phyloP scores from a whole-genome alignment of 108 stramenopile species.

The Fistulifera pelliculosa region DNA sequence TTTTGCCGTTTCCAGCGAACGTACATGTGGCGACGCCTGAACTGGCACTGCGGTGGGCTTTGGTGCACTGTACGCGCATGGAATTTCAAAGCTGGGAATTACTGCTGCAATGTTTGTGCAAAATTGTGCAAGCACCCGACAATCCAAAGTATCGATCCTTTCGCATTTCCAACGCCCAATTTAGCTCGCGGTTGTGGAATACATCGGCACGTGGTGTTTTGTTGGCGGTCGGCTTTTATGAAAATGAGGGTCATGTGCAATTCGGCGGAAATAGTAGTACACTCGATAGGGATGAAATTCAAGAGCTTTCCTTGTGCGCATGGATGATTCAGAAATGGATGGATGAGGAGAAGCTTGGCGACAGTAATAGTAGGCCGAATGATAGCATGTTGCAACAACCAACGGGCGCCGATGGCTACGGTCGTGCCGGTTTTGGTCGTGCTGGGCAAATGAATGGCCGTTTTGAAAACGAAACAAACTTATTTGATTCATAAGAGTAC shows the following conservation, averaged over 20 bases:
- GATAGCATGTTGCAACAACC: slow-evolving; percentile 18
- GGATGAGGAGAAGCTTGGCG: background rate
- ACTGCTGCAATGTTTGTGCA: slow-evolving; percentile 46
- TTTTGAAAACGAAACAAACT: too few relatives aligned
- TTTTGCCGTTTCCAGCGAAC: slow-evolving; percentile 29
- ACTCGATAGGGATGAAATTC: slow-evolving; percentile 30
- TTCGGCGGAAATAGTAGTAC: slow-evolving; percentile 22
- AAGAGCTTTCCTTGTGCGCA: slow-evolving; percentile 37
- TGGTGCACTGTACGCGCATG: slow-evolving; percentile 42
- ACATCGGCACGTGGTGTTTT: slow-evolving; percentile 51
- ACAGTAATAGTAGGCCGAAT: too few relatives aligned
- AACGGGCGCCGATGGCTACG: slow-evolving; percentile 54
- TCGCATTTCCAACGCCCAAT: slow-evolving; percentile 32
- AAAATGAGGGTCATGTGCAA: slow-evolving; percentile 38
- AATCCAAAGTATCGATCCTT: slow-evolving; percentile 51
- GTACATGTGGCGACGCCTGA: slow-evolving; percentile 12
- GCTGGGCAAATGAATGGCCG: slow-evolving; percentile 15
- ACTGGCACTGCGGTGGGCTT: slow-evolving; percentile 41
- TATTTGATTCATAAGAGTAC: too few relatives aligned
- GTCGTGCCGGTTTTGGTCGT: slow-evolving; percentile 40
- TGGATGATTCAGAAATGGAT: slow-evolving; percentile 25
- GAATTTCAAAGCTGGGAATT: slow-evolving; percentile 13
- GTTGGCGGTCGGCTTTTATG: slow-evolving; percentile 58
- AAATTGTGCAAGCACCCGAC: slow-evolving; percentile 42
- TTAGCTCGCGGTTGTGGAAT: slow-evolving; percentile 37